A percentile compares a stretch with the other conserved stretches of the same genome.
phyloP scores from a whole-genome alignment of 768 basidiomycete species.

The Tremella mesenterica region DNA sequence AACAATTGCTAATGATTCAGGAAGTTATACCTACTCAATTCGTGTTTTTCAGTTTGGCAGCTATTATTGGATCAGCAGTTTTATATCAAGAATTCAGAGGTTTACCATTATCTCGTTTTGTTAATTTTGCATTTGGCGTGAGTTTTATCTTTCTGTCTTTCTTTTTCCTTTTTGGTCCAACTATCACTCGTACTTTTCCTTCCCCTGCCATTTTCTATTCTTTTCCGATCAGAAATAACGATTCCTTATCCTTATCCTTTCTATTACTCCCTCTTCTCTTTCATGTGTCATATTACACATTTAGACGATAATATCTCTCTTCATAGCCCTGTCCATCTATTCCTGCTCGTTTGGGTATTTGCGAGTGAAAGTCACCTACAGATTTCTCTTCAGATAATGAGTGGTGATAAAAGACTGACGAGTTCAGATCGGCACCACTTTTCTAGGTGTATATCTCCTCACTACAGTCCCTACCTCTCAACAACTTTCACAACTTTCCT shows the following conservation, averaged over 20 bases:
- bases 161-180: background rate
- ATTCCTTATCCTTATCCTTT: no score
- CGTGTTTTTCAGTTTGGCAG: slow-evolving; percentile 85
- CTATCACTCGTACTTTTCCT: background rate
- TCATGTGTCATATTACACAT: background rate
- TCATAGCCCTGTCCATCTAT: background rate
- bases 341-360: background rate
- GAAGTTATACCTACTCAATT: slow-evolving; percentile 91
- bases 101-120: slow-evolving; percentile 52
- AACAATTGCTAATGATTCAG: slow-evolving; percentile 44
- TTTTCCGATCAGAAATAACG: no score
- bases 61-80: slow-evolving; percentile 84
- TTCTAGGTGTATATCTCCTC: slow-evolving; percentile 79
- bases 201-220: no score
- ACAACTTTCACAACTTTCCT: slow-evolving; percentile 1
- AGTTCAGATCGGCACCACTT: slow-evolving; percentile 57
- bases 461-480: slow-evolving; percentile 45
- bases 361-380: no score
- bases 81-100: slow-evolving; percentile 87
- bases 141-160: slow-evolving; percentile 3
- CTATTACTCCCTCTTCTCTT: no score
- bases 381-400: no score
- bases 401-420: no score
- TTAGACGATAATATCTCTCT: background rate
- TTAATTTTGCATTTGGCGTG: slow-evolving; percentile 39